These are phyloP conservation scores for Berberis vulgaris DNA, from an alignment of 164 flowering plant genomes.

Conservation along the genomic window DNA sequence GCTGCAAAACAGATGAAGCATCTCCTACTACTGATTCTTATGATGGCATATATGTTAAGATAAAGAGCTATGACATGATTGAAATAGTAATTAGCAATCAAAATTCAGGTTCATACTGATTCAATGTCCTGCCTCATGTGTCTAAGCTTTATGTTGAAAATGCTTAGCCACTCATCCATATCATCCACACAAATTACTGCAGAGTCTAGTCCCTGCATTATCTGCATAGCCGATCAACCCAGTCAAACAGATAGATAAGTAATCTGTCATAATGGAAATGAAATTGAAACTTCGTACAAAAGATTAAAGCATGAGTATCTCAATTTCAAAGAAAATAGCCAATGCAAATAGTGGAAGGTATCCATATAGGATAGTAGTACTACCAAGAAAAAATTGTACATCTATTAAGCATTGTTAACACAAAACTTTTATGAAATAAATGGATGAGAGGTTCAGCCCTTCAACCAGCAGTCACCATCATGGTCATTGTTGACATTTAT, in stretches of 20 bases:
- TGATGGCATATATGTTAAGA: too few relatives aligned
- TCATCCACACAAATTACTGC: slow-evolving; percentile 91
- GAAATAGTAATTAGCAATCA: too few relatives aligned
- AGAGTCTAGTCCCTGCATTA: slow-evolving; percentile 83
- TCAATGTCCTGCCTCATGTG: slow-evolving; percentile 99
- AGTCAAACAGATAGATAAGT: too few relatives aligned
- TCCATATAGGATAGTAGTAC: too few relatives aligned
- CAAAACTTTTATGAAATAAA: background rate
- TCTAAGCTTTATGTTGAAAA: slow-evolving; percentile 91
- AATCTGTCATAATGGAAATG: too few relatives aligned
- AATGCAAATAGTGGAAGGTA: too few relatives aligned
- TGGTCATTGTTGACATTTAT: background rate
- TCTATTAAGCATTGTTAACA: background rate
- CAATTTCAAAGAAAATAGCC: too few relatives aligned
- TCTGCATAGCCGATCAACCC: slow-evolving; percentile 35
- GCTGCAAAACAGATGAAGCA: too few relatives aligned
- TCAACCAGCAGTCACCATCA: background rate
- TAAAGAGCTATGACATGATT: too few relatives aligned
- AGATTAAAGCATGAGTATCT: too few relatives aligned
- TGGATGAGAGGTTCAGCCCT: background rate
- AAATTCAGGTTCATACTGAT: slow-evolving; percentile 42
- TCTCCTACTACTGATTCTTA: too few relatives aligned
- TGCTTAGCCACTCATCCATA: slow-evolving; percentile 98
- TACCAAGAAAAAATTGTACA: background rate
- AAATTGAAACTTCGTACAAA: too few relatives aligned